A percentile compares a stretch with the other conserved stretches of the same genome.
These are phyloP conservation scores for Piper betle DNA, from an alignment of 164 flowering plant genomes.

Conservation along the genomic window DNA sequence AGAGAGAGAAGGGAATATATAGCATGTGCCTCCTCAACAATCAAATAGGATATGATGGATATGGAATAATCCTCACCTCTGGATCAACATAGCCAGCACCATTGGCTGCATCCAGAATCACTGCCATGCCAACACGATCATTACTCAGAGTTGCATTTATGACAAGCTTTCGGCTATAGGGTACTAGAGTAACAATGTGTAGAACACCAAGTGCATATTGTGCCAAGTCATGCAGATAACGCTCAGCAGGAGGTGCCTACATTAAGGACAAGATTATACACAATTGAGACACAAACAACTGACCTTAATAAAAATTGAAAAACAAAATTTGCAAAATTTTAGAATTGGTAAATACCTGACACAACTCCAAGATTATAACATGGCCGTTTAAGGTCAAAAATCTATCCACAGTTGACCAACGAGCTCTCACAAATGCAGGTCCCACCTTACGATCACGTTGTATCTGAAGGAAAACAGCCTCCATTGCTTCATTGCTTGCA, in stretches of 20 bases:
- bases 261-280: constrained; percentile 1
- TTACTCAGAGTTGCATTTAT: constrained; percentile 77
- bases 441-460: constrained; percentile 96
- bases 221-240: constrained; percentile 91
- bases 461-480: constrained; percentile 71
- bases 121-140: constrained; percentile 87
- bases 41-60: no score
- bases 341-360: constrained; percentile 41
- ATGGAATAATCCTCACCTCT: constrained; percentile 37
- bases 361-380: constrained; percentile 75
- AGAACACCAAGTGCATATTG: constrained; percentile 97
- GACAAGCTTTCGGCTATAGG: constrained; percentile 67
- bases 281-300: not conserved
- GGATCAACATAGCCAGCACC: constrained; percentile 59
- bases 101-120: constrained; percentile 85
- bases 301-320: not conserved
- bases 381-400: constrained; percentile 74
- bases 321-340: not conserved
- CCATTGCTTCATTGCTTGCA: constrained; percentile 84
- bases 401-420: constrained; percentile 78
- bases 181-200: constrained; percentile 80
- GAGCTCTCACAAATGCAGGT: constrained; percentile 73
- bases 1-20: no score
- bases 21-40: no score
- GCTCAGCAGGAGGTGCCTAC: constrained; percentile 94